phyloP scores from a whole-genome alignment of 2,329 filamentous ascomycete genomes.

The Nannizzia gypsea region DNA sequence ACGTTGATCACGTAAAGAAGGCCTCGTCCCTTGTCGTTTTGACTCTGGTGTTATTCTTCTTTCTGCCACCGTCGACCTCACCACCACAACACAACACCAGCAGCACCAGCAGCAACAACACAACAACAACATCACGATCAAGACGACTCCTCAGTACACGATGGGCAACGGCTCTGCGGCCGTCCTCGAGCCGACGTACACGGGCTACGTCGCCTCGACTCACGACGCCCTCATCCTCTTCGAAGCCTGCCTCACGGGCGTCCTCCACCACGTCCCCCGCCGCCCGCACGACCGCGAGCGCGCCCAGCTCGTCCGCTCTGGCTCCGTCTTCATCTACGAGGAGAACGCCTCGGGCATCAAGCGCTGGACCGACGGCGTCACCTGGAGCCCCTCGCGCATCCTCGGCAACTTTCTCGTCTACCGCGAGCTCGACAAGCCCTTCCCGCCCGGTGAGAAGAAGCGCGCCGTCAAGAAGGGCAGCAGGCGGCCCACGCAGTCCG shows the following conservation, averaged over 20 bases:
- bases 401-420: constrained; percentile 78
- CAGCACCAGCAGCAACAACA: no score
- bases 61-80: no score
- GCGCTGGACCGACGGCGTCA: constrained; percentile 83
- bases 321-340: constrained; percentile 83
- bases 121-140: no score
- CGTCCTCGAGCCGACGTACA: constrained; percentile 52
- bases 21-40: no score
- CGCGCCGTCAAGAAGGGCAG: constrained; percentile 61
- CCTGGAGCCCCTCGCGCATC: constrained; percentile 82
- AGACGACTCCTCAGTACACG: background rate
- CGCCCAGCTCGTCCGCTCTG: constrained; percentile 63
- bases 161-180: constrained; percentile 34
- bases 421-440: constrained; percentile 65
- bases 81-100: no score
- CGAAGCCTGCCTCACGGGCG: constrained; percentile 62
- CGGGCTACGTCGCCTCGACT: constrained; percentile 56
- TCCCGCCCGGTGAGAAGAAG: constrained; percentile 75
- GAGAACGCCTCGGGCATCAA: constrained; percentile 85
- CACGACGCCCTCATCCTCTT: constrained; percentile 69
- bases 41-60: no score
- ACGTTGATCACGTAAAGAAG: no score
- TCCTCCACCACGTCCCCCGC: constrained; percentile 63
- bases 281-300: constrained; percentile 80
- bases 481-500: constrained; percentile 30